phyloP scores from a whole-genome alignment of 73 alveolate species.

The Tetrahymena malaccensis region DNA sequence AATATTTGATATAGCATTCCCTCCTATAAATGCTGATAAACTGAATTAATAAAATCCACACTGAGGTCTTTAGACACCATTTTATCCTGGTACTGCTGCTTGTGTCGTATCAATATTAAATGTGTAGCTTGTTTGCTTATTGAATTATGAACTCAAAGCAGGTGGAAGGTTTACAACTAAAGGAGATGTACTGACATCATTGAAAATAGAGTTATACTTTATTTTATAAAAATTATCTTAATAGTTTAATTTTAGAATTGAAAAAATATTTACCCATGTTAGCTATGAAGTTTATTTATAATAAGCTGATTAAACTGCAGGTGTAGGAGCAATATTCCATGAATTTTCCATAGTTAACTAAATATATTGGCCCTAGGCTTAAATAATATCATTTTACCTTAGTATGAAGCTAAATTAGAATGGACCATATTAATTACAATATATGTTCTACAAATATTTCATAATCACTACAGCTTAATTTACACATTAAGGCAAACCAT shows the following conservation, averaged over 20 bases:
- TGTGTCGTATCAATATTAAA: background rate
- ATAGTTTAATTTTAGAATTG: no score
- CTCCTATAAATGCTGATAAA: background rate
- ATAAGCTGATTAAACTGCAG: background rate
- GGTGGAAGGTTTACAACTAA: background rate
- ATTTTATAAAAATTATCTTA: background rate
- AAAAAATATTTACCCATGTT: background rate
- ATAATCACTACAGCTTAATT: background rate
- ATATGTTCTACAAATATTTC: background rate
- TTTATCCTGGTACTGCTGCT: background rate
- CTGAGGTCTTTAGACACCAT: background rate
- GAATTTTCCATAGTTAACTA: background rate
- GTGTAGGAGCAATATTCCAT: background rate
- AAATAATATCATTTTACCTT: background rate
- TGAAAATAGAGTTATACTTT: background rate
- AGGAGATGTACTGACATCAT: background rate
- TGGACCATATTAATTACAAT: background rate
- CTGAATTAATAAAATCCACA: background rate
- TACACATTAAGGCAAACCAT: background rate
- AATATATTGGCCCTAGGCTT: background rate
- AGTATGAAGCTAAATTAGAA: background rate
- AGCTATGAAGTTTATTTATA: background rate
- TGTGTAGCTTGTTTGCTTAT: background rate
- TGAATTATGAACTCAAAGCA: background rate
- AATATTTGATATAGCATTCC: background rate